Conservation (phyloP, 2,329 filamentous ascomycete species). For the Fusarium citri region DNA sequence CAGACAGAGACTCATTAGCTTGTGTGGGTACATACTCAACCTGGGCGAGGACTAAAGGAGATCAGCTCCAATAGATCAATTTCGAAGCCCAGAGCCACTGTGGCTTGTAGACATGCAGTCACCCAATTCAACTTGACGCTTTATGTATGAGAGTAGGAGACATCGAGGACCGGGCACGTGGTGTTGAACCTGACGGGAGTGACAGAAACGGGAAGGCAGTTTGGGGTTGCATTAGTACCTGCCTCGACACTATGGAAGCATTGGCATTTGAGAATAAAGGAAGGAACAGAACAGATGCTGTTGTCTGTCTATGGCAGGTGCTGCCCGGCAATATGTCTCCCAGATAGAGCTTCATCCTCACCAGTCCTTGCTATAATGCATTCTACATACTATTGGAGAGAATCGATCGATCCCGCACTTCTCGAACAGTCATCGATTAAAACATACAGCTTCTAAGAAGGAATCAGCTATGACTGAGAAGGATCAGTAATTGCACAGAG, state of each 20-base stretch:
- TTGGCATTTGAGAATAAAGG: neutral
- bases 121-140: constrained; percentile 2
- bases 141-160: neutral
- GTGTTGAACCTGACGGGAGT: constrained; percentile 35
- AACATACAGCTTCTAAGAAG: neutral
- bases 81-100: constrained; percentile 24
- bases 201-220: constrained; percentile 11
- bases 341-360: neutral
- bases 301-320: neutral
- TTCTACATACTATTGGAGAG: neutral
- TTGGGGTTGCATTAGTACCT: constrained; percentile 2
- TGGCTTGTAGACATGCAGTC: constrained; percentile 30
- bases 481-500: neutral
- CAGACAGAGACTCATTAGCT: neutral
- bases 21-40: constrained; percentile 8
- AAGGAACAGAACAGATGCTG: neutral
- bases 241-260: constrained; percentile 3
- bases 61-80: neutral
- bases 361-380: neutral
- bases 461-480: neutral
- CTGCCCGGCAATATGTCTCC: neutral
- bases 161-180: constrained; percentile 35
- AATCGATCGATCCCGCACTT: neutral
- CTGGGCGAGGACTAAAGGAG: neutral
- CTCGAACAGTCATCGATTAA: neutral